Evolutionary conservation across 2,329 filamentous ascomycete genomes (phyloP).

Genomic region (Aspergillus quadricinctus): DNA sequence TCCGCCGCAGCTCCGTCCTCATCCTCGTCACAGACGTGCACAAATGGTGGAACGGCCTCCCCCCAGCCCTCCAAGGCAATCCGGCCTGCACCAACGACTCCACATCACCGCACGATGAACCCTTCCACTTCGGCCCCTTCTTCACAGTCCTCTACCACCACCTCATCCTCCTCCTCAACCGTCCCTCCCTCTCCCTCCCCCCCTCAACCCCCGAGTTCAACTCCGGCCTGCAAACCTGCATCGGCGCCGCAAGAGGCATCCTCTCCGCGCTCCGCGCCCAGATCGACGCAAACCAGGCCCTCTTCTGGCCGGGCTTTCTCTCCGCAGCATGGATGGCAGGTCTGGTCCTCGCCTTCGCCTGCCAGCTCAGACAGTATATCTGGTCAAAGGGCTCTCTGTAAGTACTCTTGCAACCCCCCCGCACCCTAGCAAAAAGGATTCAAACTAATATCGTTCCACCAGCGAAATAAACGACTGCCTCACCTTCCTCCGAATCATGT

Average conservation of each 20-base stretch:
- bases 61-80: constrained; percentile 23
- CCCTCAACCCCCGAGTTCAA: constrained; percentile 37
- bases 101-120: constrained; percentile 3
- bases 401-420: too few species aligned
- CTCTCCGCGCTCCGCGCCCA: constrained; percentile 34
- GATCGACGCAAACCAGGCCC: constrained; percentile 26
- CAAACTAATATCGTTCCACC: neutral
- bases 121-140: constrained; percentile 34
- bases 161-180: constrained; percentile 37
- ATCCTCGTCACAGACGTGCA: constrained; percentile 39
- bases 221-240: constrained; percentile 39
- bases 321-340: constrained; percentile 41
- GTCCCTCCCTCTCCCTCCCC: constrained; percentile 36
- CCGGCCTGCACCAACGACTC: neutral
- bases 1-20: constrained; percentile 34
- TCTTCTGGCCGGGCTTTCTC: constrained; percentile 39
- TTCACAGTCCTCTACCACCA: constrained; percentile 42
- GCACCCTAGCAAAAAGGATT: constrained; percentile 4
- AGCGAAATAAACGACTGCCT: constrained; percentile 36
- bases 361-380: constrained; percentile 37
- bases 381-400: constrained; percentile 31
- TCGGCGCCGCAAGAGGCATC: constrained; percentile 36
- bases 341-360: constrained; percentile 39
- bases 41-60: constrained; percentile 42
- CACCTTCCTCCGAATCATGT: constrained; percentile 31